Conservation (phyloP, 106 monocot genomes). For the Acanthochlamys bracteata region DNA sequence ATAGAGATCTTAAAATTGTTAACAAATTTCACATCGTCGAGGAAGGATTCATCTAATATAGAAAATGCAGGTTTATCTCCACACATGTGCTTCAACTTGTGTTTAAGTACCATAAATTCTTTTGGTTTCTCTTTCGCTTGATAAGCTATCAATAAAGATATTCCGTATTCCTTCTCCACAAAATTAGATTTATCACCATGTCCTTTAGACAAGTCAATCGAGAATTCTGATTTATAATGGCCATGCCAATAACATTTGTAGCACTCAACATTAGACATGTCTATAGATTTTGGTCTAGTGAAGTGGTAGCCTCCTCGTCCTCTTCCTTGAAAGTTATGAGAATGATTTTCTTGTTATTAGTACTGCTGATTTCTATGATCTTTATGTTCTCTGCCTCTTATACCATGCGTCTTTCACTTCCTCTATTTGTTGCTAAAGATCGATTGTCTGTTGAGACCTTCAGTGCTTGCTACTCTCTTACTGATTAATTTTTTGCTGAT, state of each 20-base stretch:
- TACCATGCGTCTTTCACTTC: neutral
- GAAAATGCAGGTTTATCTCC: constrained; percentile 14
- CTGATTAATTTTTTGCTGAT: constrained; percentile 14
- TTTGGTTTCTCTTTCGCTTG: neutral
- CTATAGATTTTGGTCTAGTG: constrained; percentile 5
- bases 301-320: constrained; percentile 6
- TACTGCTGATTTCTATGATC: constrained; percentile 1
- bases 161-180: constrained; percentile 16
- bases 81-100: constrained; percentile 16
- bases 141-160: constrained; percentile 17
- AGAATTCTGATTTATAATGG: constrained; percentile 10
- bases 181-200: constrained; percentile 9
- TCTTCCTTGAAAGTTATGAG: constrained; percentile 8
- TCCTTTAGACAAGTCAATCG: constrained; percentile 5
- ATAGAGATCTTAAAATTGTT: constrained; percentile 14
- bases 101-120: constrained; percentile 10
- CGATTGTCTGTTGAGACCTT: neutral
- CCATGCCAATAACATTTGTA: constrained; percentile 1
- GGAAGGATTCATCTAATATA: constrained; percentile 21
- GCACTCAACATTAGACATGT: constrained; percentile 7
- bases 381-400: neutral
- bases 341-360: constrained; percentile 2
- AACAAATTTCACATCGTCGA: constrained; percentile 15
- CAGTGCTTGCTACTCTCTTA: constrained; percentile 6
- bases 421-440: neutral